These are phyloP conservation scores for Luffa aegyptiaca DNA, from an alignment of 306 rosid genomes.

Conservation along the genomic window DNA sequence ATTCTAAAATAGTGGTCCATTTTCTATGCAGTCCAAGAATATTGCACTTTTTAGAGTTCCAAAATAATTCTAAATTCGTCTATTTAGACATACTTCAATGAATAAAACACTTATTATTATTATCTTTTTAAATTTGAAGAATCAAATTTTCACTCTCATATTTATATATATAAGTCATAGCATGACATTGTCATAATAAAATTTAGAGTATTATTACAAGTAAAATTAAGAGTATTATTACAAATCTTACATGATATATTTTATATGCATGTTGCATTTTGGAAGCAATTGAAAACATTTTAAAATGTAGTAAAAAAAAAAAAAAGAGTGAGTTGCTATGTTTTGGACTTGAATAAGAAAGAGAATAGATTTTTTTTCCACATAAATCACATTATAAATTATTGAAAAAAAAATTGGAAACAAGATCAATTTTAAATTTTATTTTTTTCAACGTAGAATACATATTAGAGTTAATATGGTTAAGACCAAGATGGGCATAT, in stretches of 20 bases:
- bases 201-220: neutral
- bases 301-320: neutral
- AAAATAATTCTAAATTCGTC: neutral
- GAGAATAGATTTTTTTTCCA: neutral
- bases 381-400: neutral
- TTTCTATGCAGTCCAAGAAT: neutral
- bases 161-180: neutral
- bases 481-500: neutral
- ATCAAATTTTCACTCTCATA: too few species aligned
- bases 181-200: neutral
- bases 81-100: too few species aligned
- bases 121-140: too few species aligned
- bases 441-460: neutral
- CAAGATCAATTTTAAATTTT: neutral
- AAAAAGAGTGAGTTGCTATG: too few species aligned
- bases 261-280: neutral
- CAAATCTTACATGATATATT: neutral
- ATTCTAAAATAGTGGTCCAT: neutral
- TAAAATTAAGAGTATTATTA: neutral
- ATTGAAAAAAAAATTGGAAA: neutral
- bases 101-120: too few species aligned
- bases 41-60: neutral
- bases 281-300: neutral
- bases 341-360: neutral
- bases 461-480: neutral